phyloP scores from a whole-genome alignment of 257 asterid species.

The Solanum sitiens region DNA sequence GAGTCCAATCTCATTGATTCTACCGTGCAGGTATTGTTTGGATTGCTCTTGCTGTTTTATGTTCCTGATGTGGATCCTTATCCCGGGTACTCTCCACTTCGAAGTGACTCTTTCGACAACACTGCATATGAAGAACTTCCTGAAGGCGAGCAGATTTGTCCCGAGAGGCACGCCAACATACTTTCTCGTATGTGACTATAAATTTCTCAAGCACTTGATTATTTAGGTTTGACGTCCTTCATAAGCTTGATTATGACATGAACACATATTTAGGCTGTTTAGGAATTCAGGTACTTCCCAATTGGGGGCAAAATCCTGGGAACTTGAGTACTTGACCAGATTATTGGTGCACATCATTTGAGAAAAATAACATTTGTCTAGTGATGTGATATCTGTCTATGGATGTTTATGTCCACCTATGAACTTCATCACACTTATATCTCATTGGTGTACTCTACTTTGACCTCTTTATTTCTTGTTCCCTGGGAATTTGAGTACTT shows the following conservation, averaged over 20 bases:
- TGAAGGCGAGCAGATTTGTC: slow-evolving; percentile 81
- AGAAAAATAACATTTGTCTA: not conserved
- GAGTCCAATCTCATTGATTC: not conserved
- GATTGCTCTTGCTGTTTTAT: slow-evolving; percentile 64
- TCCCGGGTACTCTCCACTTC: slow-evolving; percentile 72
- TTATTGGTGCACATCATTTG: not conserved
- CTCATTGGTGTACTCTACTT: not conserved
- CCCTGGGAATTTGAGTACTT: not conserved
- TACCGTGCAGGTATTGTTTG: slow-evolving; percentile 56
- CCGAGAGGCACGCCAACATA: slow-evolving; percentile 77
- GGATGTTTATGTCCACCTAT: not conserved
- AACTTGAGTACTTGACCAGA: not conserved
- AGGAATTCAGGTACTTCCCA: not conserved
- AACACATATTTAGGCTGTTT: not conserved
- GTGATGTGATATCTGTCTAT: not conserved
- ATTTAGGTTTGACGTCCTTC: not conserved
- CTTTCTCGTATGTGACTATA: slow-evolving; percentile 50
- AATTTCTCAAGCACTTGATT: not conserved
- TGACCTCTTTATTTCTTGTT: not conserved
- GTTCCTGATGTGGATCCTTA: slow-evolving; percentile 78
- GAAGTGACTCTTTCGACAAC: slow-evolving; percentile 43
- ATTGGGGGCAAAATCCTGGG: not conserved
- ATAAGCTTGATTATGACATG: not conserved
- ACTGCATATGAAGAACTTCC: slow-evolving; percentile 75
- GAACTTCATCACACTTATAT: not conserved